These are phyloP conservation scores for Paecilomyces fulvus DNA, from an alignment of 2,329 filamentous ascomycete genomes.

Conservation along the genomic window DNA sequence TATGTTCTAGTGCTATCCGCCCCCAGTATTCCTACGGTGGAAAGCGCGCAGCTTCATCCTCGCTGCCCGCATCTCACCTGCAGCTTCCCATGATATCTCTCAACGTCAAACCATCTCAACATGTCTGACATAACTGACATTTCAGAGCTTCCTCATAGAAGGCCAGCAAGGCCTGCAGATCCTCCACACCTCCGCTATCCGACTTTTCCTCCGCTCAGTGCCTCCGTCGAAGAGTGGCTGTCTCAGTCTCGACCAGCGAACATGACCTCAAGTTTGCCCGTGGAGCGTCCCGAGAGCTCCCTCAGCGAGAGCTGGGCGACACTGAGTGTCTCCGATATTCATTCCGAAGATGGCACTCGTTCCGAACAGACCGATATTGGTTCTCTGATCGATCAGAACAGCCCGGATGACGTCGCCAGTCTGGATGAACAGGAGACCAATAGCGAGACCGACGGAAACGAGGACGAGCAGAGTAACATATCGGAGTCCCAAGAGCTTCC, in stretches of 20 bases:
- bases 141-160: constrained; percentile 23
- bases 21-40: not conserved
- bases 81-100: constrained; percentile 12
- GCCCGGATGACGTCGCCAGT: constrained; percentile 37
- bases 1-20: constrained; percentile 1
- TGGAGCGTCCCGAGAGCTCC: constrained; percentile 19
- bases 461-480: constrained; percentile 20
- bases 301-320: constrained; percentile 41
- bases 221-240: constrained; percentile 33
- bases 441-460: constrained; percentile 27
- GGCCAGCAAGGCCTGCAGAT: constrained; percentile 16
- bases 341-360: constrained; percentile 37
- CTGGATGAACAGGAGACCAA: constrained; percentile 31
- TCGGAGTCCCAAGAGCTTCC: constrained; percentile 23
- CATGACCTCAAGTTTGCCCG: constrained; percentile 29
- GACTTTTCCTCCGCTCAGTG: constrained; percentile 31
- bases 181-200: constrained; percentile 31
- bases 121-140: constrained; percentile 28
- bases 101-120: constrained; percentile 6
- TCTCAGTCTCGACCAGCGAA: constrained; percentile 32
- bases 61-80: constrained; percentile 3
- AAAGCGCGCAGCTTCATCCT: constrained; percentile 1
- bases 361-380: constrained; percentile 37
- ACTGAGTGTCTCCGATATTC: constrained; percentile 34
- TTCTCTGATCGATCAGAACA: constrained; percentile 35